Evolutionary conservation across 2,329 filamentous ascomycete species (phyloP), one percentile per base, ranked within the genome.

Genomic region (Tolypocladium ovalisporum): DNA sequence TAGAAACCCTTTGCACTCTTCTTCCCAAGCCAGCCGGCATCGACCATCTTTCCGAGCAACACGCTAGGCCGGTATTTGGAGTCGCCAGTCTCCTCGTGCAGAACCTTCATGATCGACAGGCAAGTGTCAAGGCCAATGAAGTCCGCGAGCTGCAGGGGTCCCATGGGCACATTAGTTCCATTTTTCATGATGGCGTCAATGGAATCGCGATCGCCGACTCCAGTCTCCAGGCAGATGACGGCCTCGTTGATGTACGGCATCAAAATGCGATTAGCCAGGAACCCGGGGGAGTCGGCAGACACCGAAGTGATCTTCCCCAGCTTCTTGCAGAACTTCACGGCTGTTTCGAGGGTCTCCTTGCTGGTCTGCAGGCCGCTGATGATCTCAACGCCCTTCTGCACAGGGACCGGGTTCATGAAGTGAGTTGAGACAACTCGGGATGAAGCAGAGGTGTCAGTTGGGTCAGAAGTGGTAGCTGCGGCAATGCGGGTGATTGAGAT

Each of bases 181-280:
- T 97, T 97, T 82, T 96, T 97, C 94, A 99, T 99, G 66, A 99
- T 99, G 62, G 82, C 86, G 69, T 99, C 94, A 63, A 99, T 99
- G 62, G 93, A 89, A 68, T 97, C 92, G 64, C 89, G 87, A 62
- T 84, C 82, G 22, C 94, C 94, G 0, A 99, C 85, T 3, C 90
- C 89, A 0, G 94, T 97, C 76, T 99, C 94, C 17, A 99, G 79
- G 73, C 94, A 99, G 62, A 96, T 93, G 64, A 99, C 80, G 10
- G 95, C 94, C 76, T 99, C 94, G 71, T 99, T 99, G 77, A 99
- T 97, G 71, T 99, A 99, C 0, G 94, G 94, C 94, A 99, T 99
- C 59, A 99, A 77, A 60, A 99, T 99, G 12, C 94, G 82, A 72
- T 99, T 99, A 36, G 94, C 94, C 29, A 99, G 79, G 77, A 99